Percentiles rank a stretch among this genome's conserved stretches.
Conservation (phyloP, 805 yeast species). For the Scheffersomyces ergatensis region DNA sequence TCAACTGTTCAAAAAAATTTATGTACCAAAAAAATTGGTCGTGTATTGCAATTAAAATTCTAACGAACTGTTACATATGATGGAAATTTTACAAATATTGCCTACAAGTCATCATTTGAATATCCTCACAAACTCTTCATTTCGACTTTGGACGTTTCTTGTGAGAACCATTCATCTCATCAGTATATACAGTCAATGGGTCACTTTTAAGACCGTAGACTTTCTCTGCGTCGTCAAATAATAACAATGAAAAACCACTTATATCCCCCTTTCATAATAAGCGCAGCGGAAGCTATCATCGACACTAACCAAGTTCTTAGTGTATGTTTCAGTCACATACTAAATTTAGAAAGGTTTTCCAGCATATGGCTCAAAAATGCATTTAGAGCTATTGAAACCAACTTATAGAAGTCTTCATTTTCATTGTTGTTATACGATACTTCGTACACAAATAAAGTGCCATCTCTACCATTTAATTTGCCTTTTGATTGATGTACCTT, state of each 20-base stretch:
- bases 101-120: no score
- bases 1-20: no score
- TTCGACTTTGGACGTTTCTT: neutral
- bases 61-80: no score
- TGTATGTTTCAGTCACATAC: neutral
- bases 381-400: neutral
- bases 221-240: neutral
- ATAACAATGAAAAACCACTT: neutral
- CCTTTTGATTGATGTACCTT: neutral
- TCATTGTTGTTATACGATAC: neutral
- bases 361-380: neutral
- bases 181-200: neutral
- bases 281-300: neutral
- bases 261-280: neutral
- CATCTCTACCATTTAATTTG: neutral
- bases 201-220: neutral
- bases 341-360: neutral
- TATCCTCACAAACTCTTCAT: neutral
- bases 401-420: neutral
- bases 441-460: neutral
- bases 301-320: neutral
- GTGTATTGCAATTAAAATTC: no score
- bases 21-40: no score
- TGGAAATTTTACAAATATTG: no score
- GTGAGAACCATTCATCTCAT: neutral